Base-by-base conservation (phyloP, 441 rosid species). In the Gossypium schwendimanii region DNA sequence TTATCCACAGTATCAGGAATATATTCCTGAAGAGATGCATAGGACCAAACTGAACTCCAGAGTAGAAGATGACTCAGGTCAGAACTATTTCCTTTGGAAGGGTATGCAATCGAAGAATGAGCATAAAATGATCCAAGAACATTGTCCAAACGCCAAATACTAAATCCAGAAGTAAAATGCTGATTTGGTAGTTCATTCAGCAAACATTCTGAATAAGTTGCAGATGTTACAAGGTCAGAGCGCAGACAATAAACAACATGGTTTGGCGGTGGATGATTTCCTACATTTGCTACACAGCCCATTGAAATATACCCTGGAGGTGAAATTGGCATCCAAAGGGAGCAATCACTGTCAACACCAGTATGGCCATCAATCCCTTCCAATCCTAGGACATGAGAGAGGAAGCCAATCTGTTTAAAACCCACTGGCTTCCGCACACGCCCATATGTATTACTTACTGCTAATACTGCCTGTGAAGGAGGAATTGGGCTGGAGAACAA, bases 271-370 rank as follows among this genome's bases (percentile, higher is more conserved):
- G 93, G 92, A 73, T 84, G 84, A 72, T 78, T 84, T 82, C 99
- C 99, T 63, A 81, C 68, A 82, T 91, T 85, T 75, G 89, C 98
- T 60, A 96, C 95, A 85, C 96, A 96, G 15, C 99, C 99, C 84
- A 96, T 61, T 66, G 96, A 86, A 39, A 84, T 82, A 84, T 92
- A 96, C 39, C 99, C 99, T 52, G 86, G 85, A 41, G 99, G 98
- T 10, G 99, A 91, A 81, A 96, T 80, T 63, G 99, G 99, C 94
- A 92, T 78, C 99, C 99, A 96, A 70, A 96, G 87, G 76, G 97
- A 93, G 83, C 98, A 96, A 62, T 87, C 94, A 71, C 53, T 74
- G 69, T 76, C 87, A 72, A 74, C 72, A 79, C 68, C 82, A 69
- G 82, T 70, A 77, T 69, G 76, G 59, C 66, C 78, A 78, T 82